A percentile compares a stretch with the other conserved stretches of the same genome.
phyloP scores from a whole-genome alignment of 2,329 filamentous ascomycete species.

The Cordyceps militaris region DNA sequence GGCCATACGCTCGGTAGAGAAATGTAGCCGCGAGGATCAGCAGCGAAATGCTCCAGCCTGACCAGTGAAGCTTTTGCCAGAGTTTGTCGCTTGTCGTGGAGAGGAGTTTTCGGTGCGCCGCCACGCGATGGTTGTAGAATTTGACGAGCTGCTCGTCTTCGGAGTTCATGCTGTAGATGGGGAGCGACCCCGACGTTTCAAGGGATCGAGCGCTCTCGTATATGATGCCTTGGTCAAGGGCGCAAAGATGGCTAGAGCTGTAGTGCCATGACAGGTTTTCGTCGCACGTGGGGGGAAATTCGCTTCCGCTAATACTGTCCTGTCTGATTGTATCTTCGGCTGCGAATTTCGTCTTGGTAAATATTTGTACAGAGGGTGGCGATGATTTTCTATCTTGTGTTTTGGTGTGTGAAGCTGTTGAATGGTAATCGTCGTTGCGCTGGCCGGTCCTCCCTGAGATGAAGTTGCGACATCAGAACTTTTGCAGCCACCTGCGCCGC shows the following conservation, averaged over 20 bases:
- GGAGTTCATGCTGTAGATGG: constrained; percentile 28
- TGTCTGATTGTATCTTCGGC: not conserved
- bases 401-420: not conserved
- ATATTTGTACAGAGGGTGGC: too few species aligned
- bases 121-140: constrained; percentile 31
- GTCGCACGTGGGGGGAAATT: not conserved
- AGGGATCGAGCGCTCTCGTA: not conserved
- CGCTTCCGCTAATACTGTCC: not conserved
- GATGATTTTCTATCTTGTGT: not conserved
- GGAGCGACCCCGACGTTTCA: constrained; percentile 7
- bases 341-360: not conserved
- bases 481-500: constrained; percentile 11
- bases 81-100: constrained; percentile 20
- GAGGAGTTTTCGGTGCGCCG: constrained; percentile 26
- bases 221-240: constrained; percentile 1
- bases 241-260: not conserved
- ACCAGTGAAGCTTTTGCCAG: constrained; percentile 28
- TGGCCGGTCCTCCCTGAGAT: not conserved
- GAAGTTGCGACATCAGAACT: constrained; percentile 10
- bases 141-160: constrained; percentile 25
- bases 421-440: not conserved
- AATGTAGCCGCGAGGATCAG: constrained; percentile 27
- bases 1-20: constrained; percentile 28
- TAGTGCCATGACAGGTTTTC: constrained; percentile 3
- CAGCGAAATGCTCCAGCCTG: constrained; percentile 29